phyloP scores from a whole-genome alignment of 169 alveolate species.

The Eimeria zaria region DNA sequence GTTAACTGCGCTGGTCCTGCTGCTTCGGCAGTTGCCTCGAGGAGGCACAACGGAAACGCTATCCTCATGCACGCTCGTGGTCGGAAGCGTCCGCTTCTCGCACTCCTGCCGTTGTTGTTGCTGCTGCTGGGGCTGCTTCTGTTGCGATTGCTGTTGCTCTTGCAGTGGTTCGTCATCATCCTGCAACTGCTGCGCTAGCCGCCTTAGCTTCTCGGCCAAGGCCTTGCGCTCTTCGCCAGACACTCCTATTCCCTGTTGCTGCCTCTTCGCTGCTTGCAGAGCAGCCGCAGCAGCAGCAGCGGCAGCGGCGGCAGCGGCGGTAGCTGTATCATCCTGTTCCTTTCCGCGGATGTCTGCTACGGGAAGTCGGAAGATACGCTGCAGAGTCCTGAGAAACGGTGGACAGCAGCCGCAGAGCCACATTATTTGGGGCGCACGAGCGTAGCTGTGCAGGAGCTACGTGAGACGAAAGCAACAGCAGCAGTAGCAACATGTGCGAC shows the following conservation, averaged over 20 bases:
- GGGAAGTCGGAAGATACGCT: slow-evolving; percentile 20
- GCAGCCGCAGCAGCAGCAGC: slow-evolving; percentile 38
- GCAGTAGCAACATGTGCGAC: neutral
- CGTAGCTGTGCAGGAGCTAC: neutral
- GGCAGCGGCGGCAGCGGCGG: slow-evolving; percentile 32
- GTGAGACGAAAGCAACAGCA: neutral
- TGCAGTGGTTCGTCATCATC: neutral
- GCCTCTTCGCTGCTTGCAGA: slow-evolving; percentile 10
- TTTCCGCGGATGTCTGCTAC: neutral
- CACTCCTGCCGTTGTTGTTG: slow-evolving; percentile 14
- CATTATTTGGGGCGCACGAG: neutral
- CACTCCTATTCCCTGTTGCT: neutral
- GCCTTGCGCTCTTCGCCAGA: slow-evolving; percentile 36
- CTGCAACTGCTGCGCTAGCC: slow-evolving; percentile 59
- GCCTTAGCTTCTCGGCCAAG: slow-evolving; percentile 52
- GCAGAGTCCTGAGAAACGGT: slow-evolving; percentile 42
- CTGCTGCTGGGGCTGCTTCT: slow-evolving; percentile 56
- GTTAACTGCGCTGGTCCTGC: slow-evolving; percentile 6
- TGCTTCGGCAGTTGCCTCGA: neutral
- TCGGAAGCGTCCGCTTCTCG: neutral
- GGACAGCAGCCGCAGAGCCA: slow-evolving; percentile 7
- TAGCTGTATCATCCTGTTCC: neutral
- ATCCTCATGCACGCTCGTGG: neutral
- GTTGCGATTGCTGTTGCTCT: neutral
- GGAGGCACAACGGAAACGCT: neutral